Conservation (phyloP, 495 filamentous ascomycete species). For the Neurospora sp. region DNA sequence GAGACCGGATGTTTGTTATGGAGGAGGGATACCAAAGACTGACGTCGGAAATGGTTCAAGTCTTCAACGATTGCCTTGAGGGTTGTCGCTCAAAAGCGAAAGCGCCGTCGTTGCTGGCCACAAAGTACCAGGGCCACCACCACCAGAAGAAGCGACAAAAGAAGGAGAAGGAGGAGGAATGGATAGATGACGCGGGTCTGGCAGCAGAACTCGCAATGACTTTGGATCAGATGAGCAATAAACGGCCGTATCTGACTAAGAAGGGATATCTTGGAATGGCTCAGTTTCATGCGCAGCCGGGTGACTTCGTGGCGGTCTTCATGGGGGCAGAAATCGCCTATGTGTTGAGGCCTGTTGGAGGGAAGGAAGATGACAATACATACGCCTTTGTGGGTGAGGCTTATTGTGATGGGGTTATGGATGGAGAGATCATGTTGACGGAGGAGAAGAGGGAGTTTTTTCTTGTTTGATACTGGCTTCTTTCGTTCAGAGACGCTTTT, state of each 20-base stretch:
- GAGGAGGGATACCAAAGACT: background rate
- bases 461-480: background rate
- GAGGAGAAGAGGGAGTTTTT: background rate
- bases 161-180: background rate
- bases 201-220: background rate
- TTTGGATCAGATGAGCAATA: background rate
- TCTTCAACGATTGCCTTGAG: background rate
- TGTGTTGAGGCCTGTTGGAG: background rate
- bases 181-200: background rate
- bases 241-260: background rate
- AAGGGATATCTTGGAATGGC: background rate
- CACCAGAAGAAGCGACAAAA: background rate
- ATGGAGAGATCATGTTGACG: background rate
- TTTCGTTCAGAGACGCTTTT: background rate
- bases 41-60: background rate
- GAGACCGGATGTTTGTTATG: background rate
- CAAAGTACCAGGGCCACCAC: background rate
- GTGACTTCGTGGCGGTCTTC: background rate
- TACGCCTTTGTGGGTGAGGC: background rate
- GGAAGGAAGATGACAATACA: background rate
- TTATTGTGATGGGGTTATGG: background rate
- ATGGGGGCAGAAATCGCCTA: background rate
- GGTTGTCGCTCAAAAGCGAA: background rate
- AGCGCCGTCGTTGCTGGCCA: background rate
- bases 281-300: background rate